phyloP scores from a whole-genome alignment of 2,329 filamentous ascomycete genomes.

The Calonectria naviculata region DNA sequence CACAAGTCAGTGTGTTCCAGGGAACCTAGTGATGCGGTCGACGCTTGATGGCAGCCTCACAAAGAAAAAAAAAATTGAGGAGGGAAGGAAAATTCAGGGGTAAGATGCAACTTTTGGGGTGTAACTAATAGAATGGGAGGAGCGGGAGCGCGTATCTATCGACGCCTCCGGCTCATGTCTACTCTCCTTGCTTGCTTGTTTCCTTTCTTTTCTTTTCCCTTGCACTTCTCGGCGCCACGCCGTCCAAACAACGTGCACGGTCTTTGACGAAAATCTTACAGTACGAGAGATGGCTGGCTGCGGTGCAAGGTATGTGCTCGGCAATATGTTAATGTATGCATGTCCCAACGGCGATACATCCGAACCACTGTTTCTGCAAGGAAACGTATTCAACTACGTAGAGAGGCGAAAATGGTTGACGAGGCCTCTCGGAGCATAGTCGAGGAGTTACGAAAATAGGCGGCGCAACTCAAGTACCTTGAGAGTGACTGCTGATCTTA shows the following conservation, averaged over 20 bases:
- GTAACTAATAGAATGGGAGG: slow-evolving; percentile 6
- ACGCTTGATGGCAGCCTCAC: not conserved
- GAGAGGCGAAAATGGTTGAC: not conserved
- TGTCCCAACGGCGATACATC: not conserved
- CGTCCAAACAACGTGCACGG: slow-evolving; percentile 9
- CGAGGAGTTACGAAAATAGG: not conserved
- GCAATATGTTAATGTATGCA: slow-evolving; percentile 2
- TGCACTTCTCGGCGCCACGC: slow-evolving; percentile 4
- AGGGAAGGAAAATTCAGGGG: slow-evolving; percentile 1
- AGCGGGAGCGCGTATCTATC: slow-evolving; percentile 3
- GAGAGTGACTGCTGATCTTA: slow-evolving; percentile 35
- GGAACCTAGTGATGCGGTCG: not conserved
- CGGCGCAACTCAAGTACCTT: slow-evolving; percentile 12
- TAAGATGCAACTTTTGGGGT: not conserved
- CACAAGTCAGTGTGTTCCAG: not conserved
- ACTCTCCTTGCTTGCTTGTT: not conserved
- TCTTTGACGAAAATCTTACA: not conserved
- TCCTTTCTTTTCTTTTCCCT: slow-evolving; percentile 9
- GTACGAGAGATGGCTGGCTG: not conserved
- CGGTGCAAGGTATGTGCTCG: not conserved
- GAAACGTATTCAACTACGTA: not conserved
- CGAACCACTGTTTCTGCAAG: not conserved
- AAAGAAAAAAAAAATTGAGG: not conserved
- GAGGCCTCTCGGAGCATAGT: not conserved
- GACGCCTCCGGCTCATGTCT: not conserved